These are phyloP conservation scores for Neoscytalidium dimidiatum DNA, from an alignment of 2,329 filamentous ascomycete genomes.

Conservation along the genomic window DNA sequence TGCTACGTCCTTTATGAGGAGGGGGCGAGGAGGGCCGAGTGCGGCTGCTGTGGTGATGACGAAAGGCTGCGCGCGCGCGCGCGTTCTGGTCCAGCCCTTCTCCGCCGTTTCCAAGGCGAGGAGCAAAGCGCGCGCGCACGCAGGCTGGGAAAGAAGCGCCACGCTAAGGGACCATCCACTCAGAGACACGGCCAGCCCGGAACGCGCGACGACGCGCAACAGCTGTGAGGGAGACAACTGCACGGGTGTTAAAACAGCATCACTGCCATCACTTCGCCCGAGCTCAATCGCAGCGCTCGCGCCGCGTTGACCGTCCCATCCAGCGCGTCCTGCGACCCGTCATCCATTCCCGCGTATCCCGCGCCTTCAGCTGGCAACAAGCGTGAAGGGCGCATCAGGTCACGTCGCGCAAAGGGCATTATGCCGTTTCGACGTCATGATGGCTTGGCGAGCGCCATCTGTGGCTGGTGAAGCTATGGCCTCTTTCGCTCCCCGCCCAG, in stretches of 20 bases:
- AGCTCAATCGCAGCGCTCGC: not conserved
- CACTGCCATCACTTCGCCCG: not conserved
- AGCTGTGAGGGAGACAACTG: not conserved
- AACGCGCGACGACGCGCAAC: not conserved
- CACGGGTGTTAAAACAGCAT: not conserved
- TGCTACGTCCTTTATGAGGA: conserved; percentile 3
- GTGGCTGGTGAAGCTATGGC: conserved; percentile 7
- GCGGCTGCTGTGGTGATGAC: conserved; percentile 11
- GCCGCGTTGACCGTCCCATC: too few species aligned
- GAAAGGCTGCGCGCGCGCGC: conserved; percentile 4
- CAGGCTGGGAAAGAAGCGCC: not conserved
- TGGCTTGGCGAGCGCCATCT: not conserved
- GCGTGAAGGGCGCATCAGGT: not conserved
- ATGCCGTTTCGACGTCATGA: conserved; percentile 9
- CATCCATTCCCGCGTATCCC: not conserved
- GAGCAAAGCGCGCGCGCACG: not conserved
- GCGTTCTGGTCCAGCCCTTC: conserved; percentile 1
- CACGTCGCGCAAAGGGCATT: conserved; percentile 4
- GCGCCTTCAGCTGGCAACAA: not conserved
- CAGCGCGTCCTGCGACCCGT: not conserved
- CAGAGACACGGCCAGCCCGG: not conserved
- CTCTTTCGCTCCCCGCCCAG: not conserved
- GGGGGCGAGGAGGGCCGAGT: not conserved
- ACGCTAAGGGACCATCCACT: not conserved
- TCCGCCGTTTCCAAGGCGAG: conserved; percentile 11